Base-by-base conservation (phyloP, 306 rosid species). In the Echinosophora koreensis region DNA sequence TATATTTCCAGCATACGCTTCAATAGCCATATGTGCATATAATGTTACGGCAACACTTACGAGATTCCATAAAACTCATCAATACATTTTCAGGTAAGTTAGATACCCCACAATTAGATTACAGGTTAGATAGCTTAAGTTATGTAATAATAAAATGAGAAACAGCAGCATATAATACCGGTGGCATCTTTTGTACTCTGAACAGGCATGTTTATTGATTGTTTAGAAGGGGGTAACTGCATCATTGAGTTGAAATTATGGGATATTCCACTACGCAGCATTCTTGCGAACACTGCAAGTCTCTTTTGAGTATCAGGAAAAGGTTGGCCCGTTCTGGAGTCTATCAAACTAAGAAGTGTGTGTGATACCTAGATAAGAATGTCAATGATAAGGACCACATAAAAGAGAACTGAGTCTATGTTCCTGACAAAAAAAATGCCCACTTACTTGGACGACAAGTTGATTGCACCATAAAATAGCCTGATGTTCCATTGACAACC, bases 401-500 rank as follows among this genome's bases (percentile, higher is more conserved):
- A n/a, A 72, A 81, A 64, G 78, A 83, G 56, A 57, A 71, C 12
- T 51, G 39, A 59, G 51, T 27, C 57, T 17, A 62, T 44, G 74
- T n/a, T 77, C 18, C 80, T 39, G 49, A 67, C 56, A 66, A 56
- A 74, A 49, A 65, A 47, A 73, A 41, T 0, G 38, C 50, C 56
- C 65, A 71, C 97, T 88, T 77, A 92, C 99, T 89, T 96, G 99
- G 76, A 91, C 70, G 79, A 92, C 99, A 66, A 96, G 63, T 82
- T 96, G 99, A 84, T 92, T 96, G 70, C 99, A 96, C 99, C 99
- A 96, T 79, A 96, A 81, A 71, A 96, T 92, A 58, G 92, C 99
- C 84, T 91, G 97, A 88, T 96, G 99, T 78, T 96, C 99, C 99
- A 92, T 96, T 68, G 99, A 96, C 80, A 96, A 80, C 99, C 99